Base-by-base conservation (phyloP, 495 filamentous ascomycete species). In the Aspergillus panamensis region DNA sequence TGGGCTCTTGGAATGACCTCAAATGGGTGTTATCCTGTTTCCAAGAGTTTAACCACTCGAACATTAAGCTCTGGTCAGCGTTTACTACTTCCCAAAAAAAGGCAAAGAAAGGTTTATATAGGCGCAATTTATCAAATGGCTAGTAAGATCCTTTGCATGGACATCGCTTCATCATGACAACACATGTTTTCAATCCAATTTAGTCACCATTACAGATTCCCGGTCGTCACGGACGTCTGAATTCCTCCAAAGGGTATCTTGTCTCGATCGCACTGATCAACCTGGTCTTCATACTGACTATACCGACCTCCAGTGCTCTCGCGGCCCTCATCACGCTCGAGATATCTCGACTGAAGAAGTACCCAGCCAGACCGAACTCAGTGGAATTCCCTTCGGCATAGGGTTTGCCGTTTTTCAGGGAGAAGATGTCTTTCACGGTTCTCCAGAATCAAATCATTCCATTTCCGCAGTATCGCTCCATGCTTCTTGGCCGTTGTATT, bases 381-480 rank as follows among this genome's bases (percentile, higher is more conserved):
- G 64, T 61, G 9, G 52, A 51, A 35, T 75, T 75, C 4, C 69
- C 80, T 62, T 89, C 86, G 7, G 77, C 70, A n/a, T 79, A 59
- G 1, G 86, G 79, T 62, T 89, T 89, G 13, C 86, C 85, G 60
- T 87, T 87, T 60, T 88, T 84, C 5, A 66, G 57, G 3, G 49
- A 55, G 1, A 65, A 37, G 14, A 68, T 61, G 66, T 74, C 79
- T 35, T 90, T 91, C 59, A 94, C 92, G 59, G 72, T 25, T 92
- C 40, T 86, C 87, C 14, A 89, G 68, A 76, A 94, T 82, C 54
- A 92, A 74, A 48, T 92, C 81, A 69, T 90, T 87, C 91, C 89
- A 95, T 68, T 84, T 87, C 37, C 87, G 79, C 43, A 96, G 79
- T 63, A 91, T 17, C 16, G 8, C 12, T 0, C 39, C 50, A 0